Conservation (phyloP, 106 monocot species). For the Dendrobium nobile region DNA sequence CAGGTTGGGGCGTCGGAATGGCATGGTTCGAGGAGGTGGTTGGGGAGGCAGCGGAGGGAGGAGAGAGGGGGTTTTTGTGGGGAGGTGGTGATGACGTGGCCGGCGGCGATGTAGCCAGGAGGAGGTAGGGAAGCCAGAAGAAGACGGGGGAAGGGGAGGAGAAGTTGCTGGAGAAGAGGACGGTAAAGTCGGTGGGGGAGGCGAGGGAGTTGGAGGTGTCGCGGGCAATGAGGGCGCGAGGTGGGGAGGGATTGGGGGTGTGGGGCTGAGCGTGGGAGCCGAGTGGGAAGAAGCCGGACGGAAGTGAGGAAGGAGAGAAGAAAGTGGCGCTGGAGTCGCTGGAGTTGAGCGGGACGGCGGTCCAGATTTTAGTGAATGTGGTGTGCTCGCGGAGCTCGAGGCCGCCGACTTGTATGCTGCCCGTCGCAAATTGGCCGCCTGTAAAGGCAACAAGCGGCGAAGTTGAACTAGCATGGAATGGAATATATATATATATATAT, state of each 20-base stretch:
- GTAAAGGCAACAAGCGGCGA: too few species aligned
- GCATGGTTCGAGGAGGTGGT: constrained; percentile 47
- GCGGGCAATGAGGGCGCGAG: constrained; percentile 45
- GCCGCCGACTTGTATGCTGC: constrained; percentile 56
- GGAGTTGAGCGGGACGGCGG: background rate
- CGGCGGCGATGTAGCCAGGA: constrained; percentile 55
- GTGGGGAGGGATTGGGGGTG: constrained; percentile 31
- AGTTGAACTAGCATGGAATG: too few species aligned
- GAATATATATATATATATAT: too few species aligned
- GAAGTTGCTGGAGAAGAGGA: constrained; percentile 21
- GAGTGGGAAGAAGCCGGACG: constrained; percentile 50
- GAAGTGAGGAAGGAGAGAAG: constrained; percentile 55
- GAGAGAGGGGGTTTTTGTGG: constrained; percentile 51
- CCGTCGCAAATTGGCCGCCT: constrained; percentile 64
- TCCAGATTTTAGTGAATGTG: constrained; percentile 66
- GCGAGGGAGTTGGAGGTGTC: constrained; percentile 30
- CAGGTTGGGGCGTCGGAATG: constrained; percentile 34
- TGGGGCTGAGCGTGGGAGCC: constrained; percentile 66
- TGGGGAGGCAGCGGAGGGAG: constrained; percentile 42
- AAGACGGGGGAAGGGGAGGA: constrained; percentile 32
- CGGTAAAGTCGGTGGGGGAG: constrained; percentile 46
- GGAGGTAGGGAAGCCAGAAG: constrained; percentile 79
- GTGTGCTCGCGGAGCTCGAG: constrained; percentile 49
- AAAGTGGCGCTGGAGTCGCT: constrained; percentile 35
- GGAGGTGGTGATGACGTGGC: constrained; percentile 52